A percentile compares a stretch with the other conserved stretches of the same genome.
Evolutionary conservation across 331 rosid species (phyloP).

Genomic region (Pyracantha coccinea): DNA sequence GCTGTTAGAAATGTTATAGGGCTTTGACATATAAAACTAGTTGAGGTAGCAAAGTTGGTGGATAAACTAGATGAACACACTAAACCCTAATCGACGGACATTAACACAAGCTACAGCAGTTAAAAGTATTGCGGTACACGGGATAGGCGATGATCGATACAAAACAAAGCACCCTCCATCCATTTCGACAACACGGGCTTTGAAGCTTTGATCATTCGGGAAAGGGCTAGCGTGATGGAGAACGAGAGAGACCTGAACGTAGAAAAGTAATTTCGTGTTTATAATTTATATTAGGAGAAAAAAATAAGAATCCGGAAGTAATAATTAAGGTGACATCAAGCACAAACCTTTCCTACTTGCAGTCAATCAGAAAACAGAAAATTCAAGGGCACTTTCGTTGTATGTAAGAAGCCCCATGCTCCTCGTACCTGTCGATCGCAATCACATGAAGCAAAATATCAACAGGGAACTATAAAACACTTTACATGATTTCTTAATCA

Average conservation of each 20-base stretch:
- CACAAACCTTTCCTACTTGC: constrained; percentile 8
- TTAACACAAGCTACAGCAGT: background rate
- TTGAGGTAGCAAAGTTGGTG: background rate
- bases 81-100: background rate
- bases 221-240: constrained; percentile 12
- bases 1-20: background rate
- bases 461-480: background rate
- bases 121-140: background rate
- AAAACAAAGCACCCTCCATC: background rate
- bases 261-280: background rate
- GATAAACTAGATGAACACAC: background rate
- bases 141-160: background rate
- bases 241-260: constrained; percentile 4
- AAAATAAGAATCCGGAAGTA: background rate
- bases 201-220: constrained; percentile 13
- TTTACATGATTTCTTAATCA: background rate
- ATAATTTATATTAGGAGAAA: background rate
- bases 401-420: constrained; percentile 95
- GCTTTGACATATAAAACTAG: background rate
- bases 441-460: background rate
- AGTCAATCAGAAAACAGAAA: background rate
- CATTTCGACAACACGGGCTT: background rate
- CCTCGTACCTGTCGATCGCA: constrained; percentile 69
- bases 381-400: constrained; percentile 91
- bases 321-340: background rate